These are phyloP conservation scores for Schrenkiella parvula DNA, from an alignment of 345 rosid genomes.

Conservation along the genomic window DNA sequence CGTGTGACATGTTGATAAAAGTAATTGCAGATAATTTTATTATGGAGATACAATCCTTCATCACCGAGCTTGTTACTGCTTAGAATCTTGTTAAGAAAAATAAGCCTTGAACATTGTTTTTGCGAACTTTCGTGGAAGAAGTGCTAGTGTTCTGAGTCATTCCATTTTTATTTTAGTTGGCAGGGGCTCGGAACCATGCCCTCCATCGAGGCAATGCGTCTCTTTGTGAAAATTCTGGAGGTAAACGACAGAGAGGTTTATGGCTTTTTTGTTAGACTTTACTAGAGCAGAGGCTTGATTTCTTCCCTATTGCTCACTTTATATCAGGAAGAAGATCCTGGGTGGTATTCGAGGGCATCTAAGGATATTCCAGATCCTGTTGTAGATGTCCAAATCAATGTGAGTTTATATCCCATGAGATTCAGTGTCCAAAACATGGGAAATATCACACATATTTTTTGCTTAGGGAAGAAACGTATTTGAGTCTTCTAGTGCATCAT, in stretches of 20 bases:
- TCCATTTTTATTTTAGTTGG: conserved; percentile 67
- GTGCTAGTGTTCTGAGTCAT: conserved; percentile 14
- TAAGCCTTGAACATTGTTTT: neutral
- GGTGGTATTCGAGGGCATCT: conserved; percentile 96
- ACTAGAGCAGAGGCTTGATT: conserved; percentile 7
- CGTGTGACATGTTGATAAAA: neutral
- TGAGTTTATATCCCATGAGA: conserved; percentile 37
- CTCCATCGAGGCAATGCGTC: conserved; percentile 97
- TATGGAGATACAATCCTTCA: neutral
- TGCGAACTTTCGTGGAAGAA: neutral
- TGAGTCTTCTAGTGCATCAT: conserved; percentile 16
- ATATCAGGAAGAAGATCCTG: conserved; percentile 90
- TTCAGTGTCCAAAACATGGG: neutral
- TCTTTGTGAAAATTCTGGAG: conserved; percentile 98
- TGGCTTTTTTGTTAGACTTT: conserved; percentile 4
- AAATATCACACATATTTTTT: neutral
- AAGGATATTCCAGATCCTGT: conserved; percentile 59
- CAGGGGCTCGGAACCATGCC: conserved; percentile 93
- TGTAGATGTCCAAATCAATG: conserved; percentile 64
- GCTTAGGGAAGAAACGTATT: conserved; percentile 1
- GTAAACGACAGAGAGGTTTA: conserved; percentile 36
- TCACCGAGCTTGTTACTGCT: conserved; percentile 6
- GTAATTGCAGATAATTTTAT: neutral
- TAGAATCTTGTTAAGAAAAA: neutral
- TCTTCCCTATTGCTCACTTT: conserved; percentile 8